Evolutionary conservation across 805 yeast species (phyloP).

Genomic region (Wickerhamomyces rabaulensis): DNA sequence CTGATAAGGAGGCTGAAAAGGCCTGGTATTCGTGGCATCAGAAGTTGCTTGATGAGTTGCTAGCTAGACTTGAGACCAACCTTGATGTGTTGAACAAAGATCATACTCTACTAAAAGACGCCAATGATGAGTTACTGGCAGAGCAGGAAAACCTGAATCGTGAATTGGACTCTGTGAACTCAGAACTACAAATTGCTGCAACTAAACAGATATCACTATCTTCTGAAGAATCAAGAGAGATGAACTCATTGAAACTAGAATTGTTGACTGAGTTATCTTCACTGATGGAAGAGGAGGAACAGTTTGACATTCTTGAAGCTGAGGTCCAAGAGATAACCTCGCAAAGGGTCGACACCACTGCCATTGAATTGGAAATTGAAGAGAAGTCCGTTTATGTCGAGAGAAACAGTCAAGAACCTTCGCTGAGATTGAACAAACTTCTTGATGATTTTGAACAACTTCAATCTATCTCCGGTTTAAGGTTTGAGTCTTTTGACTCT

Average conservation of each 20-base stretch:
- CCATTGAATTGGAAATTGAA: constrained; percentile 14
- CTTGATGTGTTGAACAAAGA: constrained; percentile 10
- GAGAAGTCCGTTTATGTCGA: constrained; percentile 9
- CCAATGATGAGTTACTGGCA: constrained; percentile 3
- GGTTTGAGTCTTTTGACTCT: constrained; percentile 9
- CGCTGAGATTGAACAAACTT: constrained; percentile 8
- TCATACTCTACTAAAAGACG: not conserved
- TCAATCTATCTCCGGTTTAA: constrained; percentile 12
- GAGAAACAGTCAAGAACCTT: constrained; percentile 19
- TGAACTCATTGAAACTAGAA: constrained; percentile 8
- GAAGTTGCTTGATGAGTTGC: constrained; percentile 20
- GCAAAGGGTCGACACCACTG: constrained; percentile 12
- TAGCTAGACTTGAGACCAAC: constrained; percentile 14
- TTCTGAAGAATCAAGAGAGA: constrained; percentile 13
- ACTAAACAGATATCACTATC: constrained; percentile 8
- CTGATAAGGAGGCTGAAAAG: constrained; percentile 22
- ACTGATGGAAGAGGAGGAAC: constrained; percentile 4
- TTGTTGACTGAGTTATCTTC: constrained; percentile 7
- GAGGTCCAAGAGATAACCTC: constrained; percentile 9
- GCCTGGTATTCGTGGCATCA: constrained; percentile 23
- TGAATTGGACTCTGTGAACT: not conserved
- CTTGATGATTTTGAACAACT: constrained; percentile 8
- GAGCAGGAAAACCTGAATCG: constrained; percentile 2
- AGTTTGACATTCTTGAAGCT: not conserved
- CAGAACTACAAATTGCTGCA: constrained; percentile 1